A percentile compares a stretch with the other conserved stretches of the same genome.
These are phyloP conservation scores for Incumbomyces delicatus DNA, from an alignment of 2,329 filamentous ascomycete genomes.

Conservation along the genomic window DNA sequence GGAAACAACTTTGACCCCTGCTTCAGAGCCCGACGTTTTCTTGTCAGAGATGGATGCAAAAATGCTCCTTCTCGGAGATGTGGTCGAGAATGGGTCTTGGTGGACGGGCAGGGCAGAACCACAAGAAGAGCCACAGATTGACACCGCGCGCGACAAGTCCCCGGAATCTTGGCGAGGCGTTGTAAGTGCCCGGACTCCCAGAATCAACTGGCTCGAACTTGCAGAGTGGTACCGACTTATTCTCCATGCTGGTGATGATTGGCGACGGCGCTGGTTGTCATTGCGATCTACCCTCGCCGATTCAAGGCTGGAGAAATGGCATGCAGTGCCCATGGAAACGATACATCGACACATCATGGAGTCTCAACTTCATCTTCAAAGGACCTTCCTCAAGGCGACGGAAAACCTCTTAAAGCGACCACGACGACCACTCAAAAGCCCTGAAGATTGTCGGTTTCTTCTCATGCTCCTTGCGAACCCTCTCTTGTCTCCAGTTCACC, in stretches of 20 bases:
- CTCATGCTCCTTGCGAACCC: slow-evolving; percentile 73
- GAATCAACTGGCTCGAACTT: slow-evolving; percentile 65
- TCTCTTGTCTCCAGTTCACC: slow-evolving; percentile 47
- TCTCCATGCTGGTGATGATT: slow-evolving; percentile 57
- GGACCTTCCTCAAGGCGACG: slow-evolving; percentile 63
- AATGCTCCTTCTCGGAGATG: slow-evolving; percentile 60
- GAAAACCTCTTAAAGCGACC: slow-evolving; percentile 75
- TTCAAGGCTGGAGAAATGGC: slow-evolving; percentile 21
- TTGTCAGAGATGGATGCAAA: slow-evolving; percentile 63
- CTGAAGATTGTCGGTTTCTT: slow-evolving; percentile 65
- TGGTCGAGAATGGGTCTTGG: slow-evolving; percentile 74
- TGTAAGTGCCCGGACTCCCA: slow-evolving; percentile 53
- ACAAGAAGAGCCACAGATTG: slow-evolving; percentile 13
- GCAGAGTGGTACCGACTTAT: slow-evolving; percentile 65
- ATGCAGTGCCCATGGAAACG: slow-evolving; percentile 30
- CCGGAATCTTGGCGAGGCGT: slow-evolving; percentile 25
- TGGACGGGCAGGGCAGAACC: slow-evolving; percentile 52
- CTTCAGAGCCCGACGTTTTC: slow-evolving; percentile 28
- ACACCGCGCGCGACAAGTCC: slow-evolving; percentile 24
- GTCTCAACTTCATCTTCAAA: slow-evolving; percentile 60
- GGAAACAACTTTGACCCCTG: slow-evolving; percentile 15
- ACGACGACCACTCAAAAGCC: slow-evolving; percentile 55
- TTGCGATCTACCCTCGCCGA: slow-evolving; percentile 31
- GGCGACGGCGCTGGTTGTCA: slow-evolving; percentile 52
- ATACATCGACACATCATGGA: slow-evolving; percentile 41